These are phyloP conservation scores for Aspergillus aculeatinus DNA, from an alignment of 2,329 filamentous ascomycete species.

Conservation along the genomic window DNA sequence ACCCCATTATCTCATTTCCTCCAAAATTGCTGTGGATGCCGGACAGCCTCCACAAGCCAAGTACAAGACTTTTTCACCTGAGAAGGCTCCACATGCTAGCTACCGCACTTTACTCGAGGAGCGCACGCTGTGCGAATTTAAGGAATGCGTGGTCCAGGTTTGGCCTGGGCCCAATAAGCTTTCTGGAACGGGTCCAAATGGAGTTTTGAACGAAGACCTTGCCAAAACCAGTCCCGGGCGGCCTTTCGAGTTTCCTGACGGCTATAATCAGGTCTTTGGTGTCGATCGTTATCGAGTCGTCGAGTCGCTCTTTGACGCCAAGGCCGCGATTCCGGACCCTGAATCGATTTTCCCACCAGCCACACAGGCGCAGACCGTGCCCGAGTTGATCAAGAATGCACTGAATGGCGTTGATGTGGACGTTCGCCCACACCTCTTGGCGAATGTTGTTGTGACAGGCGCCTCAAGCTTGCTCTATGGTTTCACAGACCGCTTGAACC, in stretches of 20 bases:
- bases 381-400: constrained; percentile 74
- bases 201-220: constrained; percentile 69
- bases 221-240: constrained; percentile 72
- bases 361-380: constrained; percentile 75
- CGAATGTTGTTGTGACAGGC: constrained; percentile 90
- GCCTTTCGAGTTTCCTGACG: constrained; percentile 95
- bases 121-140: constrained; percentile 90
- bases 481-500: constrained; percentile 85
- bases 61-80: constrained; percentile 67
- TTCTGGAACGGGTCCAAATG: constrained; percentile 49
- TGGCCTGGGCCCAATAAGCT: constrained; percentile 80
- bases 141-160: constrained; percentile 92
- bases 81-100: constrained; percentile 59
- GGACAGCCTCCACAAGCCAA: constrained; percentile 74
- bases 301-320: constrained; percentile 89
- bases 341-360: constrained; percentile 50
- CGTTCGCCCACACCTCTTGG: constrained; percentile 75
- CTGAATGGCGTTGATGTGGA: constrained; percentile 84
- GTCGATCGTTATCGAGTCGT: constrained; percentile 81
- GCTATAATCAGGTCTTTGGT: constrained; percentile 92
- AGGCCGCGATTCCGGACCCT: constrained; percentile 61
- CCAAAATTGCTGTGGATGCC: constrained; percentile 86
- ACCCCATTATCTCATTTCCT: constrained; percentile 83
- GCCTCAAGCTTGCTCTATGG: constrained; percentile 84
- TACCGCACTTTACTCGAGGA: constrained; percentile 88